phyloP scores from a whole-genome alignment of 2,329 filamentous ascomycete species.

The Fusarium sp. region DNA sequence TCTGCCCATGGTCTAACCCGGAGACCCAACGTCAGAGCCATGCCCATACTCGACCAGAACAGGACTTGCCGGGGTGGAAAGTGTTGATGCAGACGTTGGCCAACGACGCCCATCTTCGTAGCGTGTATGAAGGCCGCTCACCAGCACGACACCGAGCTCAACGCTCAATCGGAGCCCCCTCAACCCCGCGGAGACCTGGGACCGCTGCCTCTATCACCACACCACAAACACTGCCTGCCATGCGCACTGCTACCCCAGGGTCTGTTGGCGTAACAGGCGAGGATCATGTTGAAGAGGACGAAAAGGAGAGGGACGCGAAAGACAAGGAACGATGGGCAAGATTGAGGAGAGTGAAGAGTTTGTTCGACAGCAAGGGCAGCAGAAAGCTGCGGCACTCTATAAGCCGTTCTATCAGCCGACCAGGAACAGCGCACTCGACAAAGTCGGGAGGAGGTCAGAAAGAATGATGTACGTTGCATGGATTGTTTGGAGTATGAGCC shows the following conservation, averaged over 20 bases:
- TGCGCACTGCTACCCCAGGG: constrained; percentile 17
- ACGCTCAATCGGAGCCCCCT: constrained; percentile 26
- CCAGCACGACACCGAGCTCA: constrained; percentile 25
- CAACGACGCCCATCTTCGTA: constrained; percentile 68
- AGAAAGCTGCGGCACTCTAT: constrained; percentile 62
- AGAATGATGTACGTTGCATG: constrained; percentile 12
- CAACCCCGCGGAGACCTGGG: constrained; percentile 37
- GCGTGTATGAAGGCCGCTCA: constrained; percentile 49
- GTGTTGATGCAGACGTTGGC: constrained; percentile 65
- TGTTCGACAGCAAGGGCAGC: constrained; percentile 74
- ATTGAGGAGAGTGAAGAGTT: constrained; percentile 76
- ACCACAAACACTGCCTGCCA: constrained; percentile 17
- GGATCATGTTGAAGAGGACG: constrained; percentile 51
- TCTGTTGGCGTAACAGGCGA: constrained; percentile 15
- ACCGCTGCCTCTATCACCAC: constrained; percentile 28
- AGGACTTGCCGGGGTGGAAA: constrained; percentile 65
- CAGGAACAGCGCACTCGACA: constrained; percentile 54
- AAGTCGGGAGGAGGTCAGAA: constrained; percentile 36
- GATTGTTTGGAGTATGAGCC: neutral
- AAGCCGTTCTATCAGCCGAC: constrained; percentile 53
- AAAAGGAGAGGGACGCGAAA: constrained; percentile 64
- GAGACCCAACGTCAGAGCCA: constrained; percentile 65
- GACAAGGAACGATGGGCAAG: constrained; percentile 82
- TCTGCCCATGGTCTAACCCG: constrained; percentile 83
- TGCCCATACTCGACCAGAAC: constrained; percentile 49